A percentile compares a stretch with the other conserved stretches of the same genome.
Evolutionary conservation across 352 stramenopile genomes (phyloP).

Genomic region (Aphanomyces cochlioides): DNA sequence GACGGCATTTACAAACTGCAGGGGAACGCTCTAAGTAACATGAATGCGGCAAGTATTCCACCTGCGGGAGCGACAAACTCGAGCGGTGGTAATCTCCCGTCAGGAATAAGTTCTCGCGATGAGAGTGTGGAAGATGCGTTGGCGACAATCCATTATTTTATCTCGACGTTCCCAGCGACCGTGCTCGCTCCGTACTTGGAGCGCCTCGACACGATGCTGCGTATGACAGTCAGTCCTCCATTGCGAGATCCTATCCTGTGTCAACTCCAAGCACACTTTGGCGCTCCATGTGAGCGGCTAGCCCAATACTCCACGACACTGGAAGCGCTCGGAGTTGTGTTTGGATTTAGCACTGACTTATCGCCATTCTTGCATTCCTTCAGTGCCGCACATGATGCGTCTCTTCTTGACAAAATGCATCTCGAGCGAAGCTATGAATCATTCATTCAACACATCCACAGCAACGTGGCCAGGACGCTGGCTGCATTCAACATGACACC

Average conservation of each 20-base stretch:
- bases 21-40: not conserved
- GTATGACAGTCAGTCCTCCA: too few species aligned
- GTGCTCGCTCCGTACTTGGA: not conserved
- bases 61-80: not conserved
- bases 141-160: slow-evolving; percentile 6
- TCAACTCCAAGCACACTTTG: not conserved
- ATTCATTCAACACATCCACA: slow-evolving; percentile 9
- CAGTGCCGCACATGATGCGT: not conserved
- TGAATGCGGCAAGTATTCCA: not conserved
- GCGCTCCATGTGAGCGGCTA: not conserved
- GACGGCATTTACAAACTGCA: slow-evolving; percentile 26
- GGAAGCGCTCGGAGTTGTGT: not conserved
- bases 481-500: slow-evolving; percentile 10
- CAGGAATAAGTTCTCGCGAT: too few species aligned
- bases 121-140: not conserved
- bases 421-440: slow-evolving; percentile 19
- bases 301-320: not conserved
- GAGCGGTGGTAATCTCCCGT: too few species aligned
- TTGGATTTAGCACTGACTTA: not conserved
- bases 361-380: not conserved
- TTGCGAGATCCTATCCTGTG: too few species aligned
- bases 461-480: not conserved
- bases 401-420: slow-evolving; percentile 21
- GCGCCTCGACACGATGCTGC: not conserved
- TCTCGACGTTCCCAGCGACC: not conserved